Evolutionary conservation across 2,329 filamentous ascomycete species (phyloP).

Genomic region (Diaporthe sp.): DNA sequence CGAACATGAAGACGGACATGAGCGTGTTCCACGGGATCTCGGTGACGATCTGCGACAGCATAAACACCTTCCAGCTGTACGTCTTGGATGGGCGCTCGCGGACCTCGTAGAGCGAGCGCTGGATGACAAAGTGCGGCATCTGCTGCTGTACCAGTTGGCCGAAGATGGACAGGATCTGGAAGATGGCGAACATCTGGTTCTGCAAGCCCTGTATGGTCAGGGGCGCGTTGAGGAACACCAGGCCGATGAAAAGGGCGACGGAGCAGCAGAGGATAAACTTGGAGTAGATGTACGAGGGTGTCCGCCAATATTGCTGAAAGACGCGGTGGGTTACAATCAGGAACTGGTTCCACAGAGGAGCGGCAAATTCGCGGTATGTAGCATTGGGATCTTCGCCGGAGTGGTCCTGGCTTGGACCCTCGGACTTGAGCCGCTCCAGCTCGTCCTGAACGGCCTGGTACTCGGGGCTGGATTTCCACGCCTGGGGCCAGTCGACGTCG

Average conservation of each 20-base stretch:
- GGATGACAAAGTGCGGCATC: slow-evolving; percentile 89
- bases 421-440: slow-evolving; percentile 45
- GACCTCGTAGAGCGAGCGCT: slow-evolving; percentile 86
- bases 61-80: slow-evolving; percentile 89
- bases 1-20: slow-evolving; percentile 82
- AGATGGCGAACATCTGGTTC: slow-evolving; percentile 89
- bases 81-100: slow-evolving; percentile 88
- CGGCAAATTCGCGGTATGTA: slow-evolving; percentile 83
- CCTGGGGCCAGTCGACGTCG: slow-evolving; percentile 51
- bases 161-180: slow-evolving; percentile 87
- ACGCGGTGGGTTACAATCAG: slow-evolving; percentile 78
- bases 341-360: slow-evolving; percentile 78
- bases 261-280: slow-evolving; percentile 78
- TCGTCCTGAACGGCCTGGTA: slow-evolving; percentile 48
- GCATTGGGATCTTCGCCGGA: not conserved
- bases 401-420: slow-evolving; percentile 55
- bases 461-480: slow-evolving; percentile 52
- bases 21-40: slow-evolving; percentile 89
- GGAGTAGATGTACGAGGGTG: slow-evolving; percentile 89
- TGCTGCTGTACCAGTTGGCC: slow-evolving; percentile 84
- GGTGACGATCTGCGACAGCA: slow-evolving; percentile 85
- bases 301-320: slow-evolving; percentile 94
- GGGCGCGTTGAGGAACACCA: slow-evolving; percentile 81
- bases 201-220: slow-evolving; percentile 83
- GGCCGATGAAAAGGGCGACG: slow-evolving; percentile 82